phyloP scores from a whole-genome alignment of 78 protist species.

The Diacronema lutheri region DNA sequence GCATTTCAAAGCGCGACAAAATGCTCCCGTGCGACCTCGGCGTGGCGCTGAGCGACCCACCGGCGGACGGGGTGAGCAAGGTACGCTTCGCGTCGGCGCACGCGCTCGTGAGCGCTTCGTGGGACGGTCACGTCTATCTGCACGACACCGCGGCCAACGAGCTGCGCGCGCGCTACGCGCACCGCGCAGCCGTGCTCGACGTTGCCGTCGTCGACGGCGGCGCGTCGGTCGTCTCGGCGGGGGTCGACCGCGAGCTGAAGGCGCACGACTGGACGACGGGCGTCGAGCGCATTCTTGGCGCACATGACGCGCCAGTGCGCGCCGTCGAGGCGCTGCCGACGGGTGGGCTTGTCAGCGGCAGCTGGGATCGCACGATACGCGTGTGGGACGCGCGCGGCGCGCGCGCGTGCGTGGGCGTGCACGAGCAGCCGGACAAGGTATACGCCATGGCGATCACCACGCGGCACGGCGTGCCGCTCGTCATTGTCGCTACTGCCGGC shows the following conservation, averaged over 20 bases:
- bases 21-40: too few species aligned
- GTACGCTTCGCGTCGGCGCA: background rate
- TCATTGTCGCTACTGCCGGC: constrained; percentile 71
- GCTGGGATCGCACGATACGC: constrained; percentile 77
- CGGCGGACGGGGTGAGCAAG: background rate
- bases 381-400: constrained; percentile 74
- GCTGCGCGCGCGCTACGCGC: background rate
- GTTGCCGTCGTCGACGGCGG: background rate
- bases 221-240: background rate
- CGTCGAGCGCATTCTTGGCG: background rate
- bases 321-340: background rate
- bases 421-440: constrained; percentile 36
- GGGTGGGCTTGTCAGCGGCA: constrained; percentile 50
- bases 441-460: background rate
- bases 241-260: background rate
- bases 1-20: too few species aligned
- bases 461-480: background rate
- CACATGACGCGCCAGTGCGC: background rate
- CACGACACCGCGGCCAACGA: background rate
- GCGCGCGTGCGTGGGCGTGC: background rate
- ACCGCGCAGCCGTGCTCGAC: background rate
- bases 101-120: background rate
- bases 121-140: background rate
- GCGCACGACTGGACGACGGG: background rate
- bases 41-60: background rate